phyloP scores from a whole-genome alignment of 345 rosid species.

The Mangifera indica region DNA sequence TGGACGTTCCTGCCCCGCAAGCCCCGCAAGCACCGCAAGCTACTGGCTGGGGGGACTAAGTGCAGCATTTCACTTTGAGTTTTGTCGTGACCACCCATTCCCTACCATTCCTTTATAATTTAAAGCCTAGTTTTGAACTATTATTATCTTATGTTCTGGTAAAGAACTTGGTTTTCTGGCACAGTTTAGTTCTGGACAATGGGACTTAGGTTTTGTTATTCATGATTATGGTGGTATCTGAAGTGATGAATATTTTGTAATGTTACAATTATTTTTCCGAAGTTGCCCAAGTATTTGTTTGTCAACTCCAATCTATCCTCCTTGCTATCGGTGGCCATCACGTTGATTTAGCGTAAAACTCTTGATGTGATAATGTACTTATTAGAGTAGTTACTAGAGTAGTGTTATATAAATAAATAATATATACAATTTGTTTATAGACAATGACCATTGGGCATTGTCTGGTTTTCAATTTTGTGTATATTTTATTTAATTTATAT shows the following conservation, averaged over 20 bases:
- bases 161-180: conserved; percentile 15
- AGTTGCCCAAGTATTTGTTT: neutral
- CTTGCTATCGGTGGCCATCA: too few relatives aligned
- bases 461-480: too few relatives aligned
- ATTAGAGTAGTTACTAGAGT: too few relatives aligned
- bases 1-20: conserved; percentile 4
- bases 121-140: conserved; percentile 21
- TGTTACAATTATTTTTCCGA: neutral
- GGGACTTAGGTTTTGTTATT: conserved; percentile 13
- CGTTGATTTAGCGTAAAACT: too few relatives aligned
- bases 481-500: too few relatives aligned
- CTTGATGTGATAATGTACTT: too few relatives aligned
- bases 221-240: neutral
- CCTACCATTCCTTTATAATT: neutral
- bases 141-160: conserved; percentile 14
- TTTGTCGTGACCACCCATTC: conserved; percentile 13
- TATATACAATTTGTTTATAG: too few relatives aligned
- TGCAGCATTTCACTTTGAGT: neutral
- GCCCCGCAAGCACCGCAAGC: conserved; percentile 13
- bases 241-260: conserved; percentile 15
- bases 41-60: conserved; percentile 62
- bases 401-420: too few relatives aligned
- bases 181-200: conserved; percentile 25
- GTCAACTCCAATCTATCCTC: too few relatives aligned
- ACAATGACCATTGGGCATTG: too few relatives aligned